Percentiles rank a stretch among this genome's conserved stretches.
These are phyloP conservation scores for Lumnitzera littorea DNA, from an alignment of 345 rosid genomes.

Conservation along the genomic window DNA sequence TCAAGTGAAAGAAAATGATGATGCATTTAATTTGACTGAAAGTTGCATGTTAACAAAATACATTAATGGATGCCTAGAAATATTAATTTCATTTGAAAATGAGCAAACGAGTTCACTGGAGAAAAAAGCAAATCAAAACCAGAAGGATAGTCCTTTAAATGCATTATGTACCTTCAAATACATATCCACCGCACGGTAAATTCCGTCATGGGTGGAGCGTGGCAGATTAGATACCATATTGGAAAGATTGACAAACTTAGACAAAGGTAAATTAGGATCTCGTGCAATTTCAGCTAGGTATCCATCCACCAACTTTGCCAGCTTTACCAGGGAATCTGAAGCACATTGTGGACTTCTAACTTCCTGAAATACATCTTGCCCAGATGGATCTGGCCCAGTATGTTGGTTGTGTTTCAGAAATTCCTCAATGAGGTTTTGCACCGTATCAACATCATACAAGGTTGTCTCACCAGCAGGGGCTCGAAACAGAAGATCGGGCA, in stretches of 20 bases:
- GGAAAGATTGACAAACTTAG: slow-evolving; percentile 34
- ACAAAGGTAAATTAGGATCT: slow-evolving; percentile 40
- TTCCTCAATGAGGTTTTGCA: slow-evolving; percentile 42
- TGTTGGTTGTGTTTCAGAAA: slow-evolving; percentile 25
- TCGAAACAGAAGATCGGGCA: slow-evolving; percentile 39
- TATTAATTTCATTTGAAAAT: too few relatives aligned
- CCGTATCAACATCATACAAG: slow-evolving; percentile 48
- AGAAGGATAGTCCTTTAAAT: too few relatives aligned
- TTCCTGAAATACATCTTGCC: slow-evolving; percentile 22
- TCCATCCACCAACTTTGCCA: slow-evolving; percentile 52
- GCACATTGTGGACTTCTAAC: slow-evolving; percentile 20
- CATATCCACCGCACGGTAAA: slow-evolving; percentile 73
- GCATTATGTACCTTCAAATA: slow-evolving; percentile 45
- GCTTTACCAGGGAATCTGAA: slow-evolving; percentile 34
- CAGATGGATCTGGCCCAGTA: slow-evolving; percentile 9
- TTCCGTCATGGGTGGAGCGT: slow-evolving; percentile 53
- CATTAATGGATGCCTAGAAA: too few relatives aligned
- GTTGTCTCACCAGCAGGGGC: slow-evolving; percentile 33
- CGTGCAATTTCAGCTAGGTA: slow-evolving; percentile 58
- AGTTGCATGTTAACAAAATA: too few relatives aligned
- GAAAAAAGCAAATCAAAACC: too few relatives aligned
- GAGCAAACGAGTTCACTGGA: too few relatives aligned
- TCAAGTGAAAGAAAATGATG: background rate
- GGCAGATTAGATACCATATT: slow-evolving; percentile 40
- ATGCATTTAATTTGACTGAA: background rate